A percentile compares a stretch with the other conserved stretches of the same genome.
phyloP scores from a whole-genome alignment of 108 stramenopile genomes.

The Skeletonema tropicum region DNA sequence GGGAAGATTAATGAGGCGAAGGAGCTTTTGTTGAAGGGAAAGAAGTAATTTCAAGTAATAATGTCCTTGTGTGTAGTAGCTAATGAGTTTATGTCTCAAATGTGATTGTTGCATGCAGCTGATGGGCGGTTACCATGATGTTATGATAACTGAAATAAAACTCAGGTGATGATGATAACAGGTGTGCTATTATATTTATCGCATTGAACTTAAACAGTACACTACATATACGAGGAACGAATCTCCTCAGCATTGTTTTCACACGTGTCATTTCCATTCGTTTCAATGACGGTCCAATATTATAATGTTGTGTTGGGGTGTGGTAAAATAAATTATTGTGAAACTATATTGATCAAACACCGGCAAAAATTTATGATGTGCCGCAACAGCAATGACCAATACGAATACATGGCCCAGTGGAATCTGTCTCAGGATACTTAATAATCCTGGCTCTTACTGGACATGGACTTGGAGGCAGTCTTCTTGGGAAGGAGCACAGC shows the following conservation, averaged over 20 bases:
- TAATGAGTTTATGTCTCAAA: too few species aligned
- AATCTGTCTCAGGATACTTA: neutral
- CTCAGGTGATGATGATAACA: neutral
- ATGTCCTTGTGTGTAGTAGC: too few species aligned
- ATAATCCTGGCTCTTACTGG: conserved; percentile 45
- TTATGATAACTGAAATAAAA: neutral
- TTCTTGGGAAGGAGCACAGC: conserved; percentile 94
- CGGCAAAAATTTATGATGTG: neutral
- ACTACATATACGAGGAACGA: neutral
- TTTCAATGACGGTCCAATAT: neutral
- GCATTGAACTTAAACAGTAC: neutral
- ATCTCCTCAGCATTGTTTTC: neutral
- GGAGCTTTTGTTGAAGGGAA: conserved; percentile 93
- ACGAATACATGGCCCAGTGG: neutral
- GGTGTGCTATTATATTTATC: neutral
- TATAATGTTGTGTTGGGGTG: neutral
- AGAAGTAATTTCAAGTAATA: conserved; percentile 21
- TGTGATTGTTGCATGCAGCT: too few species aligned
- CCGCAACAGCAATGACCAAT: conserved; percentile 2
- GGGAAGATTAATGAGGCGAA: conserved; percentile 99
- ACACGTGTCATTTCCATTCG: neutral
- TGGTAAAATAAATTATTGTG: conserved; percentile 1
- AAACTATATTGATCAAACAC: neutral
- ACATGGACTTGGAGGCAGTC: conserved; percentile 33
- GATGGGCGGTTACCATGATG: neutral